Evolutionary conservation across 208 protist species (phyloP).

Genomic region (Trichomonas vaginalis): DNA sequence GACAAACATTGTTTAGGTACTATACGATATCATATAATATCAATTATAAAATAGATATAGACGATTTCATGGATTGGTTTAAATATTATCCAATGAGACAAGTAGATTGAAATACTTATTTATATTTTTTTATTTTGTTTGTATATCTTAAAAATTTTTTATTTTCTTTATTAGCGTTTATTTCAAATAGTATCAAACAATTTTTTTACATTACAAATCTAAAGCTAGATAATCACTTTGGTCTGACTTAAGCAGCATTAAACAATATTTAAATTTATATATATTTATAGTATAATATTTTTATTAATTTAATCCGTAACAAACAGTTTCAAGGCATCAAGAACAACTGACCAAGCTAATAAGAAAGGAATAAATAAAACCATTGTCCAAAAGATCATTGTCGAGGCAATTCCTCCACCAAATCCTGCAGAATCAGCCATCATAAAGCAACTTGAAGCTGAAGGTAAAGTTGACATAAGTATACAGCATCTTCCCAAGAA

Average conservation of each 20-base stretch:
- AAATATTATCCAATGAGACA: too few relatives aligned
- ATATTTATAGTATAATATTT: not conserved
- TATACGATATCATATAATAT: too few relatives aligned
- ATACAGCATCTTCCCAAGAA: not conserved
- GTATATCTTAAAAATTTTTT: too few relatives aligned
- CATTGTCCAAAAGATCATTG: conserved; percentile 13
- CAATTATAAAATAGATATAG: too few relatives aligned
- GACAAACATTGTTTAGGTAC: too few relatives aligned
- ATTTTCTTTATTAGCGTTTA: too few relatives aligned
- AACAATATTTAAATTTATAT: not conserved
- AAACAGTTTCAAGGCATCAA: not conserved
- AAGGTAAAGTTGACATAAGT: not conserved
- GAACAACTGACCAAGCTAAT: not conserved
- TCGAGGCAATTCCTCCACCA: not conserved
- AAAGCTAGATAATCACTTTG: not conserved
- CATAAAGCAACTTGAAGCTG: not conserved
- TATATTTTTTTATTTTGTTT: too few relatives aligned
- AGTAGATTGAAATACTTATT: too few relatives aligned
- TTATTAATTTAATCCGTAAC: not conserved
- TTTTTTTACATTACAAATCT: too few relatives aligned
- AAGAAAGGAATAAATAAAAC: not conserved
- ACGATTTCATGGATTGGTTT: too few relatives aligned
- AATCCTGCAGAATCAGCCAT: not conserved
- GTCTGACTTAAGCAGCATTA: not conserved
- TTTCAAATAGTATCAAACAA: too few relatives aligned